Base-by-base conservation (phyloP, 495 filamentous ascomycete genomes). In the Aspergillus panamensis region DNA sequence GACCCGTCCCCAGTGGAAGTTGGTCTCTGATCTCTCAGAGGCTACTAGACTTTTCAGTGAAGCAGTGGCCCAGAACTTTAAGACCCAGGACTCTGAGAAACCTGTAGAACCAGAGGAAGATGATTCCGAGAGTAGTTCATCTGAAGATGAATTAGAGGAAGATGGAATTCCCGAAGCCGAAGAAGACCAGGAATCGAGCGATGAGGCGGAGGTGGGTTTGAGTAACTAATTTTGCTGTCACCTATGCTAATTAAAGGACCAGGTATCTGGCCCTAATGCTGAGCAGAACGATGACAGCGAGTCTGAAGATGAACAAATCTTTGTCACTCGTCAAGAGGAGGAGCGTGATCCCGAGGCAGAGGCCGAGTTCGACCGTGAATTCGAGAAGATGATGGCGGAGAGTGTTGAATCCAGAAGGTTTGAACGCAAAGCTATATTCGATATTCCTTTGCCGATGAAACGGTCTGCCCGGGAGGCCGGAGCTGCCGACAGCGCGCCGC, bases 371-470 rank as follows among this genome's bases (percentile, higher is more conserved):
- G 95, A 97, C 64, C 90, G 94, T 64, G 94, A 97, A 74, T 91
- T 95, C 70, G 92, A 95, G 16, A 97, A 97, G 72, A 89, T 99
- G 86, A 97, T 97, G 95, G 81, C 92, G 59, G 94, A 99, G 66
- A 96, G 92, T 76, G 74, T 95, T 69, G 95, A 97, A 37, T 90
- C 91, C 8, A 82, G 95, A 52, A 94, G 93, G 63, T 94, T 95
- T 62, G 93, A 99, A 64, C 90, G 94, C 44, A 97, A 96, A 72
- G 85, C 86, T 32, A 76, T 95, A 43, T 96, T 99, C 66, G 94
- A 99, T 66, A 88, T 97, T 31, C 91, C 95, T 1, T 68, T 99
- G 17, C 94, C 94, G 1, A 92, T 99, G 72, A 84, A 89, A 58
- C 80, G 89, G 13, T 87, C 86, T 64, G 75, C 78, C 31, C 85